These are phyloP conservation scores for Lipomyces anomalus DNA, from an alignment of 805 yeast species.

Conservation along the genomic window DNA sequence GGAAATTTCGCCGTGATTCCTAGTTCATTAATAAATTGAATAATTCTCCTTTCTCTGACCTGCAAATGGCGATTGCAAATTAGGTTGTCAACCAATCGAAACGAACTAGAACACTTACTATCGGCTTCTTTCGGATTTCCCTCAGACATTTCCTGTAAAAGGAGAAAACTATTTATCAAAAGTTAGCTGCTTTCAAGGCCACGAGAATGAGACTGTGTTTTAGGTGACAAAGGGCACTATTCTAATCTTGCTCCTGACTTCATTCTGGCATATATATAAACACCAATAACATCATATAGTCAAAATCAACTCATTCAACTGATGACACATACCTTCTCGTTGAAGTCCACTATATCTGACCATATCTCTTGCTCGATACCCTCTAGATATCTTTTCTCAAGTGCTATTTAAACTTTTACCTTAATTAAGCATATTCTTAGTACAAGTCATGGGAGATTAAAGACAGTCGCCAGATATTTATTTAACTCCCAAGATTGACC, in stretches of 20 bases:
- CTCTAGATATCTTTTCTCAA: no score
- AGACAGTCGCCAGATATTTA: no score
- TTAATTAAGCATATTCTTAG: no score
- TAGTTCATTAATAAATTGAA: background rate
- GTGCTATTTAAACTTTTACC: no score
- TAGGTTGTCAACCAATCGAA: no score
- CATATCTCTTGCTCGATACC: no score
- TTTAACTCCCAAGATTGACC: no score
- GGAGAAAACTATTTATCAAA: constrained; percentile 33
- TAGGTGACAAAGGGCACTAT: background rate
- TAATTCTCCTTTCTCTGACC: background rate
- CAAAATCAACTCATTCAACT: background rate
- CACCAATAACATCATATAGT: background rate
- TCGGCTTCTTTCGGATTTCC: constrained; percentile 43
- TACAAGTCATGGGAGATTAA: no score
- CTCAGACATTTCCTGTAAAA: constrained; percentile 48
- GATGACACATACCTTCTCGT: constrained; percentile 36
- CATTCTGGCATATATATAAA: background rate
- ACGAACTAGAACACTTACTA: constrained; percentile 20
- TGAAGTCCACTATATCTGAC: constrained; percentile 32
- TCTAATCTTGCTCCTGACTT: constrained; percentile 1
- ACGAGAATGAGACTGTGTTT: background rate
- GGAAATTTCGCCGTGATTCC: constrained; percentile 42
- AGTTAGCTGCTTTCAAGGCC: background rate
- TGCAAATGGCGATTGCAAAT: background rate